Evolutionary conservation across 495 filamentous ascomycete genomes (phyloP).

Genomic region (Neurospora sp.): DNA sequence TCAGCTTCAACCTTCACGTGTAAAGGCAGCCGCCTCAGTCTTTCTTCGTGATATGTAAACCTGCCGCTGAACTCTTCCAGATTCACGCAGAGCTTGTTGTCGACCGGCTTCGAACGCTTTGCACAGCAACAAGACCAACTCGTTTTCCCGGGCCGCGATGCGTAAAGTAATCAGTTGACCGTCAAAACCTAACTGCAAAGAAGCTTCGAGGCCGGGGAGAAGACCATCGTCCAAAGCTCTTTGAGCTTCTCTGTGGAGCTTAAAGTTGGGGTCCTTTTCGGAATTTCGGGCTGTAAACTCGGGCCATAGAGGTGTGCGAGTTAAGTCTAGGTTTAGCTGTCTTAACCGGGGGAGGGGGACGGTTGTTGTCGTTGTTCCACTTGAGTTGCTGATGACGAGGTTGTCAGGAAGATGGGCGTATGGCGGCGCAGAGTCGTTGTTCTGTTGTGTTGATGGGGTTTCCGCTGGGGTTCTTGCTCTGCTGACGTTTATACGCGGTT

Average conservation of each 20-base stretch:
- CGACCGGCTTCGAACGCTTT: background rate
- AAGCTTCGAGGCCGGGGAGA: background rate
- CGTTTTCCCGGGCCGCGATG: background rate
- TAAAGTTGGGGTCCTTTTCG: background rate
- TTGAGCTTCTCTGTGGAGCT: background rate
- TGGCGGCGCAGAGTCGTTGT: background rate
- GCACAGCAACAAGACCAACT: background rate
- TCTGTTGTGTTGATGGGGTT: too few relatives aligned
- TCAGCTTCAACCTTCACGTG: too few relatives aligned
- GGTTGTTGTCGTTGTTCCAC: background rate
- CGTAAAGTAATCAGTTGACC: background rate
- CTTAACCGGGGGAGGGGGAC: background rate
- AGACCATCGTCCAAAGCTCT: background rate
- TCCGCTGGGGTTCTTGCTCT: too few relatives aligned
- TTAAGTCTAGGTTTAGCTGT: background rate
- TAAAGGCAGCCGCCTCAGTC: too few relatives aligned
- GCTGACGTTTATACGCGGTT: background rate
- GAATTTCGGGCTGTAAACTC: fast-evolving
- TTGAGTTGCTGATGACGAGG: background rate
- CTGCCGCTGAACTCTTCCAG: background rate
- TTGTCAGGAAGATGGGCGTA: background rate
- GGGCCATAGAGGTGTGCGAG: too few relatives aligned
- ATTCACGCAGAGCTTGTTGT: background rate
- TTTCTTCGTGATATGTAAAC: too few relatives aligned
- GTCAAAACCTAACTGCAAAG: background rate